Evolutionary conservation across 2,329 filamentous ascomycete species (phyloP).

Genomic region (Xylogone sp.): DNA sequence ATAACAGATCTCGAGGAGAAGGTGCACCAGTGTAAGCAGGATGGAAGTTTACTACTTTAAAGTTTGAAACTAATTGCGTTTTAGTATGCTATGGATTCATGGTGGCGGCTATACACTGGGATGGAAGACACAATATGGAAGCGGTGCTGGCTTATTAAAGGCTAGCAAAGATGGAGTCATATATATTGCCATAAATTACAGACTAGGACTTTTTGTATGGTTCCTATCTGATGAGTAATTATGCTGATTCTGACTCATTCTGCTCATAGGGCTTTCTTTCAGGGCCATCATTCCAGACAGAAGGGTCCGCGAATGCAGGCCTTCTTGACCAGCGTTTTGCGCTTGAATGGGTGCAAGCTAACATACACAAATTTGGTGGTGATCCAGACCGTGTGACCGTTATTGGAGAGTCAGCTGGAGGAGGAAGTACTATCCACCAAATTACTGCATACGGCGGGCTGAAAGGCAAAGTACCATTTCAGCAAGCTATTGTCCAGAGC

Average conservation of each 20-base stretch:
- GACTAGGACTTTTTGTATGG: constrained; percentile 26
- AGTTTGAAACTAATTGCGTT: constrained; percentile 18
- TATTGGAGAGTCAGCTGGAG: constrained; percentile 48
- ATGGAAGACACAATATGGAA: constrained; percentile 32
- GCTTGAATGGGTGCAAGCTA: constrained; percentile 52
- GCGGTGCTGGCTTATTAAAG: constrained; percentile 34
- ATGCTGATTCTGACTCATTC: constrained; percentile 30
- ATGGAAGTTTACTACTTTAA: constrained; percentile 8
- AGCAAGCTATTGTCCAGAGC: constrained; percentile 30
- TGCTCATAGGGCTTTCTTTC: constrained; percentile 42
- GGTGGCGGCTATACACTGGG: constrained; percentile 41
- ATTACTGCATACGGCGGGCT: constrained; percentile 43
- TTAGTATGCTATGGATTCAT: constrained; percentile 45
- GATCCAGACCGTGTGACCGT: constrained; percentile 46
- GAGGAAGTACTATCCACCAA: constrained; percentile 48
- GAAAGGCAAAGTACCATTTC: constrained; percentile 34
- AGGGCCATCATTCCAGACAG: constrained; percentile 36
- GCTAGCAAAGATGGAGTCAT: constrained; percentile 29
- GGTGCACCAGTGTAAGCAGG: constrained; percentile 12
- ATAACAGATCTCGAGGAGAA: constrained; percentile 2
- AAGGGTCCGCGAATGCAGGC: constrained; percentile 44
- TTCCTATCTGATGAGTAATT: background rate
- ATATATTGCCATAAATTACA: constrained; percentile 30
- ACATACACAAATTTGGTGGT: constrained; percentile 53
- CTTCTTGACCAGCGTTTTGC: constrained; percentile 51